Base-by-base conservation (phyloP, 352 stramenopile species). In the Phytophthora pini region DNA sequence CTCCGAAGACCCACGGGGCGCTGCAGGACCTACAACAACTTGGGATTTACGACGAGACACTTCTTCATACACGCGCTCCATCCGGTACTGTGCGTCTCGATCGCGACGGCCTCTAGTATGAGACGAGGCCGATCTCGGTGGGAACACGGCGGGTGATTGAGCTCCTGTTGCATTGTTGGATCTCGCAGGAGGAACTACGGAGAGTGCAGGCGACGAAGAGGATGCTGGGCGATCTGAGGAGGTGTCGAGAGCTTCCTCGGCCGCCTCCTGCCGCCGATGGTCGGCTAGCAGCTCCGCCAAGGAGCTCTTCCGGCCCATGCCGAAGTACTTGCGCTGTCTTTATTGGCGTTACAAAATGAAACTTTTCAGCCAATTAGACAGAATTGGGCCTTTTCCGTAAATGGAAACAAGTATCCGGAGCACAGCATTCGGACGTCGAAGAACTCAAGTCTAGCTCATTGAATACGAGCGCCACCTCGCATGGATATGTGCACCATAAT, bases 61-160 rank as follows among this genome's bases (percentile, higher is more conserved):
- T 41, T 88, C 71, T 17, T 80, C 53, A 40, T 81, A 88, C 24
- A 88, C 79, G 29, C 71, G 73, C 49, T 84, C 70, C 79, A 88
- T 88, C 20, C 79, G 73, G 45, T 76, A 60, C 47, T 79, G 74
- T 9, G 70, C 61, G 43, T 83, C 68, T 29, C 29, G 64, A 11
- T 65, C 51, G 22, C 66, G 22, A 7, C 48, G 61, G 11, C 48
- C 26, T 41, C 32, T 44, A 61, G 40, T 27, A 34, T 44, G 48
- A 31, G 57, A 49, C 22, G 49, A 61, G n/a, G 53, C 22, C 31
- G 53, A 45, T 61, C 41, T 27, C 9, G 59, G 24, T 46, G 60
- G 52, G 22, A 58, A 38, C n/a, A 43, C 17, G 40, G 27, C 43
- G 9, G 24, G 5, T 4, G 29, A 26, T 46, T 48, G 47, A 44